Percentiles rank a stretch among this genome's conserved stretches.
phyloP scores from a whole-genome alignment of 2,329 filamentous ascomycete species.

The Penicillium expansum region DNA sequence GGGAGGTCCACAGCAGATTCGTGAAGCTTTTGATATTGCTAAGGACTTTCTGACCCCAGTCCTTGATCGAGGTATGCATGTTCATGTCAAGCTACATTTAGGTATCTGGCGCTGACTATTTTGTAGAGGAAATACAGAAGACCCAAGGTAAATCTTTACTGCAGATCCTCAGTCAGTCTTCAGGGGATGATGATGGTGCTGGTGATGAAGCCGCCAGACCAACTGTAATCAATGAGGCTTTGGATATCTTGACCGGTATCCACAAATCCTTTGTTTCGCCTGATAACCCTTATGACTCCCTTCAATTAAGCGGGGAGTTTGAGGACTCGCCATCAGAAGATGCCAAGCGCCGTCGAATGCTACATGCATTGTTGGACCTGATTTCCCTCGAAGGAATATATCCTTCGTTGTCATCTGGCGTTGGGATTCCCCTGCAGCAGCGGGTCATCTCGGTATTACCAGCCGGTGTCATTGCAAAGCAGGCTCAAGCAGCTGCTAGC shows the following conservation, averaged over 20 bases:
- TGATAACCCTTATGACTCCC: constrained; percentile 6
- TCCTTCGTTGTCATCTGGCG: constrained; percentile 42
- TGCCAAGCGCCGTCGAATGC: constrained; percentile 40
- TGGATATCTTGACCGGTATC: constrained; percentile 35
- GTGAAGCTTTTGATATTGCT: constrained; percentile 35
- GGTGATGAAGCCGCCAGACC: constrained; percentile 23
- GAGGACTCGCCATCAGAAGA: constrained; percentile 39
- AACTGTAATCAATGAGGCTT: constrained; percentile 33
- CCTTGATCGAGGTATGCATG: constrained; percentile 41
- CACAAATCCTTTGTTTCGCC: constrained; percentile 36
- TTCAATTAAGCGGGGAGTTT: constrained; percentile 3
- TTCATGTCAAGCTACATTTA: constrained; percentile 9
- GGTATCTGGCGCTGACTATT: constrained; percentile 28
- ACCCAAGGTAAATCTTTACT: constrained; percentile 36
- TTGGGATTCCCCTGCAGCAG: constrained; percentile 45
- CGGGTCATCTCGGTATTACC: constrained; percentile 45
- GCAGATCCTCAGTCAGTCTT: constrained; percentile 29
- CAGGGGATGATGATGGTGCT: constrained; percentile 2
- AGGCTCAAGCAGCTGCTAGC: constrained; percentile 18
- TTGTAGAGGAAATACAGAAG: constrained; percentile 41
- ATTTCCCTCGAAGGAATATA: constrained; percentile 47
- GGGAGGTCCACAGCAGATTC: constrained; percentile 25
- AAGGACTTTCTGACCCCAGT: constrained; percentile 39
- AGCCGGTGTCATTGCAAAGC: constrained; percentile 42
- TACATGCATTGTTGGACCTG: constrained; percentile 44